Conservation (phyloP, 495 filamentous ascomycete genomes). For the Mytilinidion resinicola region DNA sequence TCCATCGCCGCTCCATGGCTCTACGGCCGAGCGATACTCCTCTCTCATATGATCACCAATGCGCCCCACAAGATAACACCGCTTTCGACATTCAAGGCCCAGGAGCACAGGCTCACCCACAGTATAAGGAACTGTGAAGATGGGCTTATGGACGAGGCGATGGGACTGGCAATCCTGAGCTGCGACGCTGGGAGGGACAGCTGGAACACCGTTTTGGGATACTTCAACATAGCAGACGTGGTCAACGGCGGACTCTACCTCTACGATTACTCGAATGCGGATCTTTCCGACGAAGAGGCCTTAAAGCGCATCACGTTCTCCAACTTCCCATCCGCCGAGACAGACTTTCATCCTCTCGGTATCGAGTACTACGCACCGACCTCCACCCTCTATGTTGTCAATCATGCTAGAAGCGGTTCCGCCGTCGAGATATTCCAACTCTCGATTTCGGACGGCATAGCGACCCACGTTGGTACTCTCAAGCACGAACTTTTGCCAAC, state of each 20-base stretch:
- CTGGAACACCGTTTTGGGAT: conserved; percentile 45
- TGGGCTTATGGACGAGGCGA: conserved; percentile 35
- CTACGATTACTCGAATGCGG: conserved; percentile 33
- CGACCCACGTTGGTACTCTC: conserved; percentile 17
- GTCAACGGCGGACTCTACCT: conserved; percentile 36
- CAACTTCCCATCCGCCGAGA: conserved; percentile 26
- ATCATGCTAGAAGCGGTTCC: conserved; percentile 24
- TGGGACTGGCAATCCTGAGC: conserved; percentile 31
- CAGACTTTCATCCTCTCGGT: conserved; percentile 44
- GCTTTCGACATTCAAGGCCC: conserved; percentile 8
- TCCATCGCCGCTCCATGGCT: conserved; percentile 13
- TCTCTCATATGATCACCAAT: conserved; percentile 12
- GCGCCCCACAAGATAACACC: conserved; percentile 3
- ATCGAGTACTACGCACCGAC: conserved; percentile 38
- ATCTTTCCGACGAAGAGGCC: conserved; percentile 21
- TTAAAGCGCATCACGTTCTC: conserved; percentile 29
- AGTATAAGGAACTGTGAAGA: conserved; percentile 46
- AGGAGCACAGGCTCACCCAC: conserved; percentile 29
- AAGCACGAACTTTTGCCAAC: conserved; percentile 21
- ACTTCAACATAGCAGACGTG: conserved; percentile 21
- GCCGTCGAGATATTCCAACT: conserved; percentile 28
- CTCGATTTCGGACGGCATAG: neutral
- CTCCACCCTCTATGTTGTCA: conserved; percentile 35
- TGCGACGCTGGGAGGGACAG: conserved; percentile 42
- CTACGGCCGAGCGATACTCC: conserved; percentile 16